Percentiles rank a stretch among this genome's conserved stretches.
These are phyloP conservation scores for Knoxia roxburghii DNA, from an alignment of 257 asterid genomes.

Conservation along the genomic window DNA sequence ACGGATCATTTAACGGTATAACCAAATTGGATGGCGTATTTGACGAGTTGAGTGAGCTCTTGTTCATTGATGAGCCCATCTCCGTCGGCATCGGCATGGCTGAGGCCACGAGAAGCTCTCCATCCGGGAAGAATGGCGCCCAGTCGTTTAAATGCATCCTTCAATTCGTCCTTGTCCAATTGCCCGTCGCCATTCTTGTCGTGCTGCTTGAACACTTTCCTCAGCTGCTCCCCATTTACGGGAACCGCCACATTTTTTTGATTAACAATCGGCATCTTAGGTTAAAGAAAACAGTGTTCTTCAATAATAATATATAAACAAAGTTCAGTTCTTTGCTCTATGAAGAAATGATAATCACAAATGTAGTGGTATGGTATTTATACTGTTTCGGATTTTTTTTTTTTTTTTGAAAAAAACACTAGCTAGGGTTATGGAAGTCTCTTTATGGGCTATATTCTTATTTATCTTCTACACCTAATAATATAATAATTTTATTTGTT, in stretches of 20 bases:
- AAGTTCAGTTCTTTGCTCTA: no score
- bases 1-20: neutral
- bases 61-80: slow-evolving; percentile 16
- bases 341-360: no score
- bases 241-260: neutral
- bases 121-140: slow-evolving; percentile 16
- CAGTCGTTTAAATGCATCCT: slow-evolving; percentile 10
- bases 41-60: slow-evolving; percentile 13
- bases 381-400: no score
- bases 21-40: slow-evolving; percentile 14
- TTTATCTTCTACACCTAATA: no score
- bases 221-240: neutral
- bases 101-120: slow-evolving; percentile 13
- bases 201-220: neutral
- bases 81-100: slow-evolving; percentile 9
- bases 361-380: no score
- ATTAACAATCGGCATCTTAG: no score
- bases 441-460: no score
- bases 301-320: no score
- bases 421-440: no score
- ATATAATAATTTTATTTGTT: no score
- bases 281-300: no score
- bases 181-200: slow-evolving; percentile 21
- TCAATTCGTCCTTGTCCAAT: slow-evolving; percentile 13
- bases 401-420: no score